These are phyloP conservation scores for Phialemonium atrogriseum DNA, from an alignment of 2,329 filamentous ascomycete species.

Conservation along the genomic window DNA sequence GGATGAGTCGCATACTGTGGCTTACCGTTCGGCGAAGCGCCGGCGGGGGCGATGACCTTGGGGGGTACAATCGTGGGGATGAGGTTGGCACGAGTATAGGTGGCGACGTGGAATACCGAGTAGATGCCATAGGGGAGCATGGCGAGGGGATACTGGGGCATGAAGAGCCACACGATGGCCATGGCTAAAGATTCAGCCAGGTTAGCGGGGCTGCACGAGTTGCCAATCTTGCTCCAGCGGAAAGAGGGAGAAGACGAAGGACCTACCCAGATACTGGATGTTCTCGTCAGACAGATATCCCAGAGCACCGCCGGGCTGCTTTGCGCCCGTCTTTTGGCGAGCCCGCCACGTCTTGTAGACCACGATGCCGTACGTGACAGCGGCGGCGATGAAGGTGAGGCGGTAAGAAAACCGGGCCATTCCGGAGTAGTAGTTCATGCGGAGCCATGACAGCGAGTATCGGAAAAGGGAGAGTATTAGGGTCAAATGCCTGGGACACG, in stretches of 20 bases:
- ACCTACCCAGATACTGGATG: conserved; percentile 89
- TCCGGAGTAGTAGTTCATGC: conserved; percentile 75
- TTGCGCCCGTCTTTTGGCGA: conserved; percentile 65
- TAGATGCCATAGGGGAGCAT: conserved; percentile 93
- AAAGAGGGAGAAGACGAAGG: background rate
- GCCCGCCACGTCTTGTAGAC: conserved; percentile 96
- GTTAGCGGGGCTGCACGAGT: conserved; percentile 12
- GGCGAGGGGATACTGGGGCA: conserved; percentile 80
- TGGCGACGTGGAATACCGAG: conserved; percentile 96
- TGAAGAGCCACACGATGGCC: conserved; percentile 91
- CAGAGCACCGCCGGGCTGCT: conserved; percentile 49
- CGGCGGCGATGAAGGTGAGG: conserved; percentile 79
- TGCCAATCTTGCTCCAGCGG: background rate
- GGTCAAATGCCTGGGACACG: conserved; percentile 61
- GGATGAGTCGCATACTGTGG: conserved; percentile 46
- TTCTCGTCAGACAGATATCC: conserved; percentile 82
- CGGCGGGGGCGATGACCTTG: conserved; percentile 42
- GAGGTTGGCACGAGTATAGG: conserved; percentile 88
- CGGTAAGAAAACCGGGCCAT: conserved; percentile 83
- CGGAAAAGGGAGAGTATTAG: conserved; percentile 76
- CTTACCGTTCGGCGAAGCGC: conserved; percentile 49
- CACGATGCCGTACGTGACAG: conserved; percentile 91
- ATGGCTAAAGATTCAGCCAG: conserved; percentile 56
- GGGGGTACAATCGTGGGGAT: conserved; percentile 77
- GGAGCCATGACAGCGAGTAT: conserved; percentile 78